These are phyloP conservation scores for Mimosa pudica DNA, from an alignment of 306 rosid species.

Conservation along the genomic window DNA sequence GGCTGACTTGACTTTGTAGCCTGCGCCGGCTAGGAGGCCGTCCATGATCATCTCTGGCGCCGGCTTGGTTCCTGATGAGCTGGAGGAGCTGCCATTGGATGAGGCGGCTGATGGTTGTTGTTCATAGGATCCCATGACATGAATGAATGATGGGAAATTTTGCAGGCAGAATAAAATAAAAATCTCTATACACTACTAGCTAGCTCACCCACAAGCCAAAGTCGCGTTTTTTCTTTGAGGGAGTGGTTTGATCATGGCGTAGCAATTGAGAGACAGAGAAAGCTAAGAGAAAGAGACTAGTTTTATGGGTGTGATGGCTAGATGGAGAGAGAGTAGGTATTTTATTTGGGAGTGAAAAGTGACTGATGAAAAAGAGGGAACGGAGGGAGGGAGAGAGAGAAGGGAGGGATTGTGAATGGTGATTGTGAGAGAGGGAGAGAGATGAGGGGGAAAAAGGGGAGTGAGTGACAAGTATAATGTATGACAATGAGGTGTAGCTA, in stretches of 20 bases:
- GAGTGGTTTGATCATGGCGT: constrained; percentile 19
- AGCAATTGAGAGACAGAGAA: not conserved
- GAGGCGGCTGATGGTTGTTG: constrained; percentile 25
- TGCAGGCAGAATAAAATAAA: not conserved
- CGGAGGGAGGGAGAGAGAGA: not conserved
- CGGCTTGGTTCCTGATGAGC: constrained; percentile 35
- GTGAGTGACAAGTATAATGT: not conserved
- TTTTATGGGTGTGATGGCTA: not conserved
- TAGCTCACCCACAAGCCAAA: not conserved
- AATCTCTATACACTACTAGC: not conserved
- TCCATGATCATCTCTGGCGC: constrained; percentile 48
- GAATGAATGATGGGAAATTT: no score
- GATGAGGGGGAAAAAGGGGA: not conserved
- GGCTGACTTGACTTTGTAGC: constrained; percentile 75
- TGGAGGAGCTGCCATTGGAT: constrained; percentile 45
- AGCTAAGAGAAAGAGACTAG: not conserved
- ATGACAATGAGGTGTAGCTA: constrained; percentile 32
- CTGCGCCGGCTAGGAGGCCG: constrained; percentile 66
- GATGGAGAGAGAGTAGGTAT: not conserved
- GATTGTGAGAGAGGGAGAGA: not conserved
- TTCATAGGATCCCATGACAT: constrained; percentile 50
- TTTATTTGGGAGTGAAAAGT: constrained; percentile 25
- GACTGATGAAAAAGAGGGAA: constrained; percentile 36
- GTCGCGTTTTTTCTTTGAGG: constrained; percentile 5
- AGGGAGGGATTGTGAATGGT: not conserved